Base-by-base conservation (phyloP, 768 basidiomycete species). In the Kwoniella dejecticola region DNA sequence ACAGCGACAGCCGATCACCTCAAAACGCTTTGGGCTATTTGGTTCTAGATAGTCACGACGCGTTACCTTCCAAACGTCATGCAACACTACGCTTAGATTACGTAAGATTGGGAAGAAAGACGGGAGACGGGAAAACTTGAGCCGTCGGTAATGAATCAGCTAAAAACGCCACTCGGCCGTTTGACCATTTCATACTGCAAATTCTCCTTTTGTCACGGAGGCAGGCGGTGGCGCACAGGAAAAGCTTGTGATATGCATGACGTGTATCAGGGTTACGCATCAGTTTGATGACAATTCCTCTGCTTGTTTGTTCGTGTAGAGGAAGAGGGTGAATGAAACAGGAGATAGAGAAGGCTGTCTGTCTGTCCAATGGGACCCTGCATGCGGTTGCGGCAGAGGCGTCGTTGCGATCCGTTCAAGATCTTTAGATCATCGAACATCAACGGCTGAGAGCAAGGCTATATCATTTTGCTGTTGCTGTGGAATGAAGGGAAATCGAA, bases 101-200 rank as follows among this genome's bases (percentile, higher is more conserved):
- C 8, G 41, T n/a, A 12, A 8, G 41, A 6, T 42, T 8, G 8
- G 41, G 6, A 42, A 42, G 41, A 7, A 13, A 42, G 19, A 42
- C 17, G 5, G 41, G 19, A 42, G 41, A 42, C 17, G 5, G 41
- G 19, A 42, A n/a, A 42, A n/a, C 10, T 50, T 50, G 27, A 31
- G 33, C 48, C 48, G 48, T 50, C 48, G 48, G 48, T 19, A 50
- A 31, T n/a, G 33, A 31, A 50, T 33, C 12, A 1, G 21, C 48
- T 50, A 50, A 33, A 50, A n/a, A 31, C 26, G 48, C 48, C 48
- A 50, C 48, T 47, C 46, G 46, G 46, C 26, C 46, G 46, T 47
- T 29, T 24, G 46, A 31, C 10, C 17, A 17, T 31, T 50, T 50
- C 48, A 30, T 6, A 47, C 17, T 26, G 12, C 15, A n/a, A 13